Conservation (phyloP, 2,329 filamentous ascomycete species). For the Hymenoscyphus occultus region DNA sequence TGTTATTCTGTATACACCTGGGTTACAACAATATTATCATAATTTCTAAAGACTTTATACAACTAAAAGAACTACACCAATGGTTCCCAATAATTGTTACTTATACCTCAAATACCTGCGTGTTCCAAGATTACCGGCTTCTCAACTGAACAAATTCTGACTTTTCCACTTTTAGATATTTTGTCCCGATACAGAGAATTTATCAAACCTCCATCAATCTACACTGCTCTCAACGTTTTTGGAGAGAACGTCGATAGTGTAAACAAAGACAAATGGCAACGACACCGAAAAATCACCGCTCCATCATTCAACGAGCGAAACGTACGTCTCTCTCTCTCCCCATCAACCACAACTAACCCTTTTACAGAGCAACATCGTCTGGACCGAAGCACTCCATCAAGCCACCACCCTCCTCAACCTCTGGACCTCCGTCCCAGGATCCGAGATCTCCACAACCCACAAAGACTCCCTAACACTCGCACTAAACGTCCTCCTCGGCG, state of each 20-base stretch:
- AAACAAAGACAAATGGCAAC: slow-evolving; percentile 39
- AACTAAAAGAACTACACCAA: not conserved
- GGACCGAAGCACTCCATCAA: slow-evolving; percentile 37
- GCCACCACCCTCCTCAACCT: slow-evolving; percentile 32
- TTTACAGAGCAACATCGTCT: slow-evolving; percentile 37
- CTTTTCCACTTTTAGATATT: not conserved
- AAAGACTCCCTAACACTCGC: slow-evolving; percentile 46
- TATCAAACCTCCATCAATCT: slow-evolving; percentile 11
- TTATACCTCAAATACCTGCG: not conserved
- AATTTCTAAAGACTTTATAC: too few relatives aligned
- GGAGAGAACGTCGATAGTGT: slow-evolving; percentile 36
- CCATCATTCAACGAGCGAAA: slow-evolving; percentile 43
- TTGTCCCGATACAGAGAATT: slow-evolving; percentile 16
- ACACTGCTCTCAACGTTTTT: slow-evolving; percentile 32
- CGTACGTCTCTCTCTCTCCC: not conserved
- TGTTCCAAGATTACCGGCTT: not conserved
- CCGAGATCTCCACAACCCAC: slow-evolving; percentile 22
- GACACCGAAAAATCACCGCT: slow-evolving; percentile 42
- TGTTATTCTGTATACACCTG: too few relatives aligned
- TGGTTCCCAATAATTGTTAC: not conserved
- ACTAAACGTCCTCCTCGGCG: slow-evolving; percentile 49
- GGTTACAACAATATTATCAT: too few relatives aligned
- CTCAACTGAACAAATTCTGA: not conserved
- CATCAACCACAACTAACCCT: not conserved
- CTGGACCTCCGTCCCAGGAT: slow-evolving; percentile 14